Conservation (phyloP, 805 yeast genomes). For the Teunomyces funiuensis region DNA sequence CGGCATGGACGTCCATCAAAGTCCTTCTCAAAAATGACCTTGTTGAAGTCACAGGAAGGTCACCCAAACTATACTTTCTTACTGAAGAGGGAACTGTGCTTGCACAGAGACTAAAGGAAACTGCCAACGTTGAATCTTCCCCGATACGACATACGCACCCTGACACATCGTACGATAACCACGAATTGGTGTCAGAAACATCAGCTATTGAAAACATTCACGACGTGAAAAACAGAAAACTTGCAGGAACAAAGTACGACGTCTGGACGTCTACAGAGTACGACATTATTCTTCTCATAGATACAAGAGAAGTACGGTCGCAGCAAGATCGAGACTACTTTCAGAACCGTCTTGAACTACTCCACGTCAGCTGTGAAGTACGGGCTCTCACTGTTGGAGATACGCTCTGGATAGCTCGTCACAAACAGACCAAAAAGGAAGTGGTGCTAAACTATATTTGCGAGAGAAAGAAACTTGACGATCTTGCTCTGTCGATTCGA, state of each 20-base stretch:
- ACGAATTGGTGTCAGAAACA: slow-evolving; percentile 9
- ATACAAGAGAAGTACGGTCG: slow-evolving; percentile 79
- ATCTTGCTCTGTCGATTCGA: slow-evolving; percentile 73
- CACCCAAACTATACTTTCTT: slow-evolving; percentile 57
- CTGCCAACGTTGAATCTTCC: slow-evolving; percentile 37
- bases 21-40: slow-evolving; percentile 61
- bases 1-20: slow-evolving; percentile 75
- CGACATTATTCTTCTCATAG: slow-evolving; percentile 64
- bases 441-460: slow-evolving; percentile 79
- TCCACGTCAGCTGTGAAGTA: slow-evolving; percentile 52
- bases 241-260: slow-evolving; percentile 33
- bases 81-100: slow-evolving; percentile 69
- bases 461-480: slow-evolving; percentile 89
- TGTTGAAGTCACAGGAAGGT: slow-evolving; percentile 52
- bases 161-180: slow-evolving; percentile 37
- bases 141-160: slow-evolving; percentile 9
- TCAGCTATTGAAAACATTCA: slow-evolving; percentile 14
- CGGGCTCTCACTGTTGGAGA: slow-evolving; percentile 80
- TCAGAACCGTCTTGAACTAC: slow-evolving; percentile 46
- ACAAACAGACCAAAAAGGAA: slow-evolving; percentile 54
- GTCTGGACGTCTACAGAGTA: slow-evolving; percentile 65
- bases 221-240: slow-evolving; percentile 21
- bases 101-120: slow-evolving; percentile 55
- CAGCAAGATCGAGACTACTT: slow-evolving; percentile 70
- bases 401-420: slow-evolving; percentile 81